Conservation (phyloP, 257 asterid species). For the Prunella vulgaris region DNA sequence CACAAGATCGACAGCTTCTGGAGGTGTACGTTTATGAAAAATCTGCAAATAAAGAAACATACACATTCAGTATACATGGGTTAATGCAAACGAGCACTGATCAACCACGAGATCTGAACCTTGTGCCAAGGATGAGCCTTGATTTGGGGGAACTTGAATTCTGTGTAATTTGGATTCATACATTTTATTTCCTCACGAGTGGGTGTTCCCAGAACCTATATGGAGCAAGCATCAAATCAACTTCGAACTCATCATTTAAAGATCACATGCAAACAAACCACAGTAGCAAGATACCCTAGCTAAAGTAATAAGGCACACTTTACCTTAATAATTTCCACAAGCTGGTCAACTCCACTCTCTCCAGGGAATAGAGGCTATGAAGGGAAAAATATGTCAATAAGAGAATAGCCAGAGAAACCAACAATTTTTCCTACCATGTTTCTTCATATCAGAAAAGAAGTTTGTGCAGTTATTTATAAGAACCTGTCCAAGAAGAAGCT, state of each 20-base stretch:
- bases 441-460: not conserved
- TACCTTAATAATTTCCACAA: constrained; percentile 85
- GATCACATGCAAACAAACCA: not conserved
- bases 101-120: constrained; percentile 27
- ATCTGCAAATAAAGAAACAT: constrained; percentile 35
- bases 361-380: constrained; percentile 80
- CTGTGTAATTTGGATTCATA: constrained; percentile 87
- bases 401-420: not conserved
- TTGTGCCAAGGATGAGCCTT: constrained; percentile 97
- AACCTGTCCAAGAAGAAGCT: constrained; percentile 89
- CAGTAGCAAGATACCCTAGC: not conserved
- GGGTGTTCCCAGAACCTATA: constrained; percentile 79
- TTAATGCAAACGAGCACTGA: not conserved
- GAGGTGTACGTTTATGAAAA: constrained; percentile 77
- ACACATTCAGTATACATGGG: not conserved
- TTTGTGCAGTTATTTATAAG: constrained; percentile 3
- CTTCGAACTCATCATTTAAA: not conserved
- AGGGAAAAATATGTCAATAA: constrained; percentile 5
- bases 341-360: constrained; percentile 89
- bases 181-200: constrained; percentile 87
- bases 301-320: not conserved
- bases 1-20: constrained; percentile 87
- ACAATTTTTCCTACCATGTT: not conserved
- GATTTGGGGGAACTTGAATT: constrained; percentile 82
- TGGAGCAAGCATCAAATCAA: not conserved